These are phyloP conservation scores for Diaporthe capsici DNA, from an alignment of 2,329 filamentous ascomycete genomes.

Conservation along the genomic window DNA sequence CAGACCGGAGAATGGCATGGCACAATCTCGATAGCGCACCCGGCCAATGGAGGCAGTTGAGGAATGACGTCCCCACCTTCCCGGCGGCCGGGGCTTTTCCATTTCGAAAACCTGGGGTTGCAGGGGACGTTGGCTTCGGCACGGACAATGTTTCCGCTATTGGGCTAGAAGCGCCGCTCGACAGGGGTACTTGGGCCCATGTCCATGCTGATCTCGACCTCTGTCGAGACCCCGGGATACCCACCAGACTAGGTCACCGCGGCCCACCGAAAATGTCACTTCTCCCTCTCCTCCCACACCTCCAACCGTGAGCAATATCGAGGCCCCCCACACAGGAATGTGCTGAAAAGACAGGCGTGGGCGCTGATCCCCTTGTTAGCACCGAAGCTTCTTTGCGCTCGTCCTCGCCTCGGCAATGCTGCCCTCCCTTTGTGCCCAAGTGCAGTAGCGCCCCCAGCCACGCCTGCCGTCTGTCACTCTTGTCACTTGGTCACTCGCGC, in stretches of 20 bases:
- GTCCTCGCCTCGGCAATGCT: neutral
- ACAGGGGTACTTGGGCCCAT: neutral
- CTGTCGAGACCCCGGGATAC: neutral
- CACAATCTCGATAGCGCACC: neutral
- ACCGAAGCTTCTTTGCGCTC: slow-evolving; percentile 13
- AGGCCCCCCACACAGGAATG: neutral
- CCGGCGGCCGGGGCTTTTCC: neutral
- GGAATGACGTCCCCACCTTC: slow-evolving; percentile 21
- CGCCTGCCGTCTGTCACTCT: neutral
- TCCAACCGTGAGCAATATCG: neutral
- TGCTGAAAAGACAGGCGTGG: neutral
- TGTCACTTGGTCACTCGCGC: neutral
- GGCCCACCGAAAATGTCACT: neutral
- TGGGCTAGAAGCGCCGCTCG: slow-evolving; percentile 6
- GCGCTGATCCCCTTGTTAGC: neutral
- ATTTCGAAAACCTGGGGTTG: slow-evolving; percentile 12
- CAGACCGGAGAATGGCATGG: neutral
- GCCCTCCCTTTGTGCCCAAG: neutral
- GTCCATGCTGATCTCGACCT: neutral
- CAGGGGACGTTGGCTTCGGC: slow-evolving; percentile 1
- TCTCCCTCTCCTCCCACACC: neutral
- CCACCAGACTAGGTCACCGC: neutral
- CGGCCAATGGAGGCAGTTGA: neutral
- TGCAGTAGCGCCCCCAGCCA: slow-evolving; percentile 21
- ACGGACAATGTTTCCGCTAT: slow-evolving; percentile 19